Evolutionary conservation across 805 yeast species (phyloP).

Genomic region (Candida vaughaniae): DNA sequence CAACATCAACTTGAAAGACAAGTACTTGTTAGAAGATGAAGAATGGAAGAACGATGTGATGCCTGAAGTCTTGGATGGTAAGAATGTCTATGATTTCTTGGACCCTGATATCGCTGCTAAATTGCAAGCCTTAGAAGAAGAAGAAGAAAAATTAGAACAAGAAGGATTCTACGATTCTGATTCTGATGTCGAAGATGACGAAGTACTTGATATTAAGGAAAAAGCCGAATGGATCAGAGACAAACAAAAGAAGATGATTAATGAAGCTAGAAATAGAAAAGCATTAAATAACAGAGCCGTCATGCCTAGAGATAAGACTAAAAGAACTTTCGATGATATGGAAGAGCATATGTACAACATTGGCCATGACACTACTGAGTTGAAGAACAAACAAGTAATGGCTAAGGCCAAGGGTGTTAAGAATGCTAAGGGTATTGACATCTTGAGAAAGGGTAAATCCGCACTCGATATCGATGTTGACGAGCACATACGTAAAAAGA

Average conservation of each 20-base stretch:
- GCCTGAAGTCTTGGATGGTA: slow-evolving; percentile 97
- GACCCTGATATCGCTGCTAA: slow-evolving; percentile 95
- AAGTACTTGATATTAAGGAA: slow-evolving; percentile 65
- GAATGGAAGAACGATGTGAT: slow-evolving; percentile 97
- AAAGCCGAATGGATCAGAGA: slow-evolving; percentile 96
- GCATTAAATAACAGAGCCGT: slow-evolving; percentile 81
- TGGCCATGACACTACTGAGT: slow-evolving; percentile 80
- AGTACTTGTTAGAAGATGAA: slow-evolving; percentile 88
- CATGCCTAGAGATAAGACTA: slow-evolving; percentile 85
- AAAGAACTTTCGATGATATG: slow-evolving; percentile 73
- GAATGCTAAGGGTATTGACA: slow-evolving; percentile 67
- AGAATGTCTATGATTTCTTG: slow-evolving; percentile 94
- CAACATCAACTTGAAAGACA: slow-evolving; percentile 90
- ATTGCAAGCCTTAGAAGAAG: slow-evolving; percentile 92
- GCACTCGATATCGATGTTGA: slow-evolving; percentile 31
- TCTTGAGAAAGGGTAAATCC: slow-evolving; percentile 55
- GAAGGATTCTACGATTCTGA: slow-evolving; percentile 97
- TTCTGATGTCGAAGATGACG: slow-evolving; percentile 52
- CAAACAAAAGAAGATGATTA: slow-evolving; percentile 90
- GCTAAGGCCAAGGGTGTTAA: slow-evolving; percentile 13
- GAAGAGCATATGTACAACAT: slow-evolving; percentile 85
- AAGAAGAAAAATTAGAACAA: slow-evolving; percentile 88
- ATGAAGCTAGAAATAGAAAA: slow-evolving; percentile 83
- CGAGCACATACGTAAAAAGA: slow-evolving; percentile 42
- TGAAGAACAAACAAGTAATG: slow-evolving; percentile 39